Conservation (phyloP, 805 yeast species). For the Blastobotrys chiropterorum region DNA sequence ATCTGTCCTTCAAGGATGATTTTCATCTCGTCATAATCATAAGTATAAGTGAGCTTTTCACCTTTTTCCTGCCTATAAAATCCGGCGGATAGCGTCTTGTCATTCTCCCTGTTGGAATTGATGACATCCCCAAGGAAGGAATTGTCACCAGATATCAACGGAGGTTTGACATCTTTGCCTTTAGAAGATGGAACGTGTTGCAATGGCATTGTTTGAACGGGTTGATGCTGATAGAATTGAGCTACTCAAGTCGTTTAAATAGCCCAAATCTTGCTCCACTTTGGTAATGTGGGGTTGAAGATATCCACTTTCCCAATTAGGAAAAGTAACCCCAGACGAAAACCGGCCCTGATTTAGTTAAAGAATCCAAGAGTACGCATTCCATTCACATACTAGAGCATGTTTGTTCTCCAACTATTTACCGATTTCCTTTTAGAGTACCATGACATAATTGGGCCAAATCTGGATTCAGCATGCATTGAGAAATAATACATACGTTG, state of each 20-base stretch:
- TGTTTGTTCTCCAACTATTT: no score
- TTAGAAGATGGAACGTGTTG: conserved; percentile 44
- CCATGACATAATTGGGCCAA: no score
- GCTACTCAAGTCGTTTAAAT: no score
- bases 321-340: neutral
- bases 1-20: conserved; percentile 63
- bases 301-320: neutral
- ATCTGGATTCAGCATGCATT: no score
- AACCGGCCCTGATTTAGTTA: neutral
- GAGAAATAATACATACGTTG: neutral
- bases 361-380: neutral
- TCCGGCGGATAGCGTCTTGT: conserved; percentile 57
- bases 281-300: neutral
- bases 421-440: no score
- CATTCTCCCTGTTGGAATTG: conserved; percentile 55
- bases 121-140: conserved; percentile 63
- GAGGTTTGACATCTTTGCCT: conserved; percentile 36
- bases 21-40: conserved; percentile 65
- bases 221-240: no score
- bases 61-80: conserved; percentile 67
- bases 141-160: conserved; percentile 56
- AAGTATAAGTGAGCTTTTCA: conserved; percentile 59
- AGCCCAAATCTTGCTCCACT: no score
- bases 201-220: conserved; percentile 44
- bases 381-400: no score